These are phyloP conservation scores for Aurantiochytrium sp. DNA, from an alignment of 108 stramenopile species.

Conservation along the genomic window DNA sequence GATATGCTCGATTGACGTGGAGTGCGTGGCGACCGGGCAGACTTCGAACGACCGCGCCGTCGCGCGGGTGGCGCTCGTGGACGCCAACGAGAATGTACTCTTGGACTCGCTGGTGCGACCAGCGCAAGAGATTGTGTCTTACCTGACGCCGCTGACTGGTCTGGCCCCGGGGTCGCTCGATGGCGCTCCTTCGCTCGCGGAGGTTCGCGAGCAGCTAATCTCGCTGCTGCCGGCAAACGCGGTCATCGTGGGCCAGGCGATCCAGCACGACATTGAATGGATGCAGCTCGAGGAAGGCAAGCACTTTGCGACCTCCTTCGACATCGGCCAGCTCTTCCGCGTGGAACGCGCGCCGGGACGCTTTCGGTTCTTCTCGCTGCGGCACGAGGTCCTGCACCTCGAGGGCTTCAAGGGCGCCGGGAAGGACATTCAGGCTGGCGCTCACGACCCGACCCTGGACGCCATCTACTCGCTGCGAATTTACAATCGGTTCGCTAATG, in stretches of 20 bases:
- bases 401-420: constrained; percentile 2
- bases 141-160: constrained; percentile 1
- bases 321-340: neutral
- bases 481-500: neutral
- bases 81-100: neutral
- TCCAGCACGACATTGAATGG: constrained; percentile 20
- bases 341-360: neutral
- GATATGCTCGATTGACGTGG: constrained; percentile 15
- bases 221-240: neutral
- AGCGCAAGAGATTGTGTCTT: neutral
- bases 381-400: neutral
- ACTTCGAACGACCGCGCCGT: neutral
- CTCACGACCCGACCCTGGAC: constrained; percentile 4
- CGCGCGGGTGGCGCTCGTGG: neutral
- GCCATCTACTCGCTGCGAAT: constrained; percentile 8
- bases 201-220: neutral
- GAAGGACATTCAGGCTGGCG: neutral
- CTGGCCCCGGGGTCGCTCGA: neutral
- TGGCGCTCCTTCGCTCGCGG: neutral
- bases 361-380: neutral
- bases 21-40: neutral
- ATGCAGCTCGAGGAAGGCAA: neutral
- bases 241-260: constrained; percentile 5
- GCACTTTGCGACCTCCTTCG: neutral
- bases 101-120: neutral